These are phyloP conservation scores for Eucalyptus paniculata DNA, from an alignment of 345 rosid genomes.

Conservation along the genomic window DNA sequence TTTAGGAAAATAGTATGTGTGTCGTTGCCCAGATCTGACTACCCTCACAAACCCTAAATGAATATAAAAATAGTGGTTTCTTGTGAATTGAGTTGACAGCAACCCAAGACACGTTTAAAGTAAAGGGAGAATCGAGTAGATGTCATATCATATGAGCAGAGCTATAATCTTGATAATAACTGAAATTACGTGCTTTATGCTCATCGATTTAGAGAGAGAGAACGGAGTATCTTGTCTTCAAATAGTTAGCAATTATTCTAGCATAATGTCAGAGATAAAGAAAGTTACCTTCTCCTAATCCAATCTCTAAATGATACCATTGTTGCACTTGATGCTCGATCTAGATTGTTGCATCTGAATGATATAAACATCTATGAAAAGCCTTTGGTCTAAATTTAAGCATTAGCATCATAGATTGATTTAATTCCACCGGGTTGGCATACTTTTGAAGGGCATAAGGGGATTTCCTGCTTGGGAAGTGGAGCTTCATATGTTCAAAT, in stretches of 20 bases:
- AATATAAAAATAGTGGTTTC: neutral
- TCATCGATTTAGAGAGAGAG: neutral
- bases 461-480: neutral
- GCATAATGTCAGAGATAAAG: neutral
- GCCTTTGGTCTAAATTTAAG: neutral
- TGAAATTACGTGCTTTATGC: neutral
- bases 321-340: neutral
- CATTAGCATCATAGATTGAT: neutral
- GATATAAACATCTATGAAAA: neutral
- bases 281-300: neutral
- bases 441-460: neutral
- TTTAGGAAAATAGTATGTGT: neutral
- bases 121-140: neutral
- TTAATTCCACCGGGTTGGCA: neutral
- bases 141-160: neutral
- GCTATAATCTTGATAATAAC: neutral
- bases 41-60: neutral
- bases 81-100: neutral
- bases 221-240: neutral
- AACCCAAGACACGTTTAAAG: neutral
- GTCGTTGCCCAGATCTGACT: neutral
- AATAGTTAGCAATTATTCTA: neutral
- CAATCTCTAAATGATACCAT: neutral
- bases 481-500: neutral
- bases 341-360: neutral